A percentile compares a stretch with the other conserved stretches of the same genome.
Evolutionary conservation across 2,329 filamentous ascomycete species (phyloP).

Genomic region (Aspergillus transmontanensis): DNA sequence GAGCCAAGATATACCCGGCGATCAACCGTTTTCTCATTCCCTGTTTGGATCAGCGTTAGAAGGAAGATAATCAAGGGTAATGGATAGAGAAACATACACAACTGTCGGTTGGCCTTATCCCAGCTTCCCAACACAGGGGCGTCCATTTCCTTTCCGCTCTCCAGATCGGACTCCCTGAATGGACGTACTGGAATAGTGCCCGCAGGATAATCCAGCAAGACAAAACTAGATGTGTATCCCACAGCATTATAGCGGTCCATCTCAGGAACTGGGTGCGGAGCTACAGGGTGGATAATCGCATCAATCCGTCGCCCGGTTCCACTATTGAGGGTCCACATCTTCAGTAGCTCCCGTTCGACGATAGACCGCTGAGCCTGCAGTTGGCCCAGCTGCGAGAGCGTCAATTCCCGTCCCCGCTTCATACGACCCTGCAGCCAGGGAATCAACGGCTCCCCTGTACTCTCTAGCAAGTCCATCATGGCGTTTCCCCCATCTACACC

Average conservation of each 20-base stretch:
- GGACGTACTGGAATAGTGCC: constrained; percentile 58
- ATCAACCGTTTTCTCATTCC: constrained; percentile 53
- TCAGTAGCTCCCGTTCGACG: constrained; percentile 58
- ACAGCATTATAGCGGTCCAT: constrained; percentile 66
- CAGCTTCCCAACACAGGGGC: constrained; percentile 52
- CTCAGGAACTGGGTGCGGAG: constrained; percentile 64
- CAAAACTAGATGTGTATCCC: constrained; percentile 64
- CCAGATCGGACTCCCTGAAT: constrained; percentile 53
- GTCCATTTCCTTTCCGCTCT: constrained; percentile 49
- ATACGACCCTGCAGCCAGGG: constrained; percentile 61
- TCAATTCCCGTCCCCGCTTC: constrained; percentile 50
- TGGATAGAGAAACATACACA: constrained; percentile 51
- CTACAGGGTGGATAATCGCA: constrained; percentile 65
- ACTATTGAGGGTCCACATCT: constrained; percentile 54
- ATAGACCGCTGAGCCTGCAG: constrained; percentile 56
- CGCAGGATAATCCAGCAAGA: constrained; percentile 64
- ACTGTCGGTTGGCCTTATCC: constrained; percentile 61
- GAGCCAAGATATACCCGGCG: constrained; percentile 57
- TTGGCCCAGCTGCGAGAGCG: constrained; percentile 52
- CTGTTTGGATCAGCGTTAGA: constrained; percentile 25
- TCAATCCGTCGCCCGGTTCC: constrained; percentile 48
- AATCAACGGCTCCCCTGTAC: constrained; percentile 59
- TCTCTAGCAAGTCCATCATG: constrained; percentile 61
- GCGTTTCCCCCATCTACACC: constrained; percentile 58
- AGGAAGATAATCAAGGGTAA: neutral